Evolutionary conservation across 2,329 filamentous ascomycete species (phyloP), one percentile per base, ranked within the genome.

Genomic region (Botryotinia globosa): DNA sequence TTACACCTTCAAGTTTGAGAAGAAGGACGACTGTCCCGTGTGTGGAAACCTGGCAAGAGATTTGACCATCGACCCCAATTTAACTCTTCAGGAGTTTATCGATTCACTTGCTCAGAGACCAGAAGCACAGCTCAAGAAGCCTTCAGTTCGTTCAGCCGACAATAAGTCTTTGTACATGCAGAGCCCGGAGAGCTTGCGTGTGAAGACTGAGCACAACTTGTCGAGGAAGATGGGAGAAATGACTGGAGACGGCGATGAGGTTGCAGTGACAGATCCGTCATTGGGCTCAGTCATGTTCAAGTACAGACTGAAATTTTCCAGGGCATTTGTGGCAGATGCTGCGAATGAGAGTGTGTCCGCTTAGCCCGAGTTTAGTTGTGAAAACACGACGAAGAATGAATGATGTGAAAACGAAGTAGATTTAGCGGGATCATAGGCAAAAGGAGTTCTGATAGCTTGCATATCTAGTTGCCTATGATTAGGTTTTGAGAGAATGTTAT

Each of bases 1-100:
- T 0, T 98, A 97, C 82, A 99, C 96, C 0, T 99, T 98, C 81
- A 91, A 94, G 79, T 94, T 97, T 79, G 92, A 98, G 83, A 93
- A 92, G 85, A 98, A 98, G 82, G 88, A 91, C 25, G 96, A 98
- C 82, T 99, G 96, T 76, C 94, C 96, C 3, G 96, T 98, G 10
- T 99, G 96, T 80, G 94, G 95, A 29, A 92, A 93, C 70, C 83
- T 93, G 73, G 90, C 96, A 6, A 91, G 93, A 69, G 91, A 91
- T 39, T 85, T 98, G 22, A 83, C 87, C 3, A 88, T 97, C 37
- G 88, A 94, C 78, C 87, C 91, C 0, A 87, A 89, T 59, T 86
- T 85, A 79, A 97, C 93, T 0, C 85, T 99, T 51, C 88, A 92
- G 77, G 93, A 97, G 45, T 92, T 98, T 73, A 88, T 98, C 39